A percentile compares a stretch with the other conserved stretches of the same genome.
Evolutionary conservation across 805 yeast genomes (phyloP).

Genomic region (Candida maesae): DNA sequence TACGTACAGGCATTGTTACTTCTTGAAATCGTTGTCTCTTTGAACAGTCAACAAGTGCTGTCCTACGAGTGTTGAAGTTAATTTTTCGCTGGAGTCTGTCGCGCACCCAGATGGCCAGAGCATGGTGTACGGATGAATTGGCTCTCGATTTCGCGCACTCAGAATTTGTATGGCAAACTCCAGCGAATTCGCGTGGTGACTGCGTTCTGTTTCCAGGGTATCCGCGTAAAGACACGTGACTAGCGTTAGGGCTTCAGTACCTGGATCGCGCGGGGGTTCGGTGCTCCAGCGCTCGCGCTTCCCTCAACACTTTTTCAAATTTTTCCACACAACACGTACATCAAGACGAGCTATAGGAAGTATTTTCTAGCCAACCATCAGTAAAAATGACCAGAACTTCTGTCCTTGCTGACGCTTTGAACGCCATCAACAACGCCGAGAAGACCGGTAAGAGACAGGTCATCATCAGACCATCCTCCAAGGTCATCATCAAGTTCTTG

Average conservation of each 20-base stretch:
- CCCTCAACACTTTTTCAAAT: constrained; percentile 16
- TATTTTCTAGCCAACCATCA: constrained; percentile 2
- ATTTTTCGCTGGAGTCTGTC: constrained; percentile 18
- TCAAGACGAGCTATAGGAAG: not conserved
- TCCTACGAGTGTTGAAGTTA: constrained; percentile 24
- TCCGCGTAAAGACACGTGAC: not conserved
- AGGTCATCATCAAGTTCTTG: constrained; percentile 95
- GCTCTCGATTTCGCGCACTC: not conserved
- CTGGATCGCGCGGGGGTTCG: not conserved
- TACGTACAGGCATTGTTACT: constrained; percentile 42
- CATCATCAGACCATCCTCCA: constrained; percentile 95
- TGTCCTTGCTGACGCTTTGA: constrained; percentile 97
- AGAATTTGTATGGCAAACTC: not conserved
- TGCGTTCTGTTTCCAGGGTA: not conserved
- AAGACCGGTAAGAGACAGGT: constrained; percentile 99
- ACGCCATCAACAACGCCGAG: constrained; percentile 98
- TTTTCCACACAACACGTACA: constrained; percentile 15
- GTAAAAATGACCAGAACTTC: constrained; percentile 91
- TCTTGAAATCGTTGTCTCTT: constrained; percentile 25
- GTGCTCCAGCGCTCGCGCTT: not conserved
- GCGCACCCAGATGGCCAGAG: not conserved
- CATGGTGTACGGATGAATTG: constrained; percentile 9
- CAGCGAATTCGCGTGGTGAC: constrained; percentile 2
- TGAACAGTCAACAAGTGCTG: not conserved
- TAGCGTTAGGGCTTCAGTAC: constrained; percentile 1